Base-by-base conservation (phyloP, 1,284 basidiomycete species). In the Jaminaea rosea region DNA sequence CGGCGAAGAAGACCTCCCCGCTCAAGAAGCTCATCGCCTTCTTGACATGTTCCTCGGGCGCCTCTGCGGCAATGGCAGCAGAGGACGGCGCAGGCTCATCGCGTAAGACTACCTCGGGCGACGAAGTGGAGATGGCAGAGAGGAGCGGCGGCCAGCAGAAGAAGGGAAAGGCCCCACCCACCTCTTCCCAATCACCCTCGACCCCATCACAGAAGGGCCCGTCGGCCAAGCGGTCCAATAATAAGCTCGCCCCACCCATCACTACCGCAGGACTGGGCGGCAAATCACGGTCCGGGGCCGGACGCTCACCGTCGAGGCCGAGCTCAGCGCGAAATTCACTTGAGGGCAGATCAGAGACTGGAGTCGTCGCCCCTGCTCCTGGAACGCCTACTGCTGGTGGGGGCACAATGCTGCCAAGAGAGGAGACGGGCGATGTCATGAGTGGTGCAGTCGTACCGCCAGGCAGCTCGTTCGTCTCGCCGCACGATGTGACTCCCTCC, bases 371-470 rank as follows among this genome's bases (percentile, higher is more conserved):
- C 3, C 39, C 39, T 11, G 37, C 27, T 4, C 37, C 24, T 2
- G 24, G 28, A 6, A 56, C 54, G 19, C 17, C 23, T 23, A 47
- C 50, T 5, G 53, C 63, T 7, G 60, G 62, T 9, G 67, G 63
- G 3, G 76, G 76, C 1, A 67, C 69, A 3, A 52, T 56, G 19
- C 55, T 77, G 27, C 67, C 75, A 0, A 54, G 55, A 5, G 75
- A 78, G 11, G 80, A 85, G 77, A 85, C 84, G 9, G 82, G 79
- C 41, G 83, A 83, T 31, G 76, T 86, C 49, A 82, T 81, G 19
- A 83, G 82, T 2, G 82, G 82, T 11, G 83, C 83, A 4, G 84
- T 85, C 46, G 84, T 82, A 55, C 78, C 84, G 6, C 84, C 83
- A 1, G 86, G 86, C 29, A 82, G 80, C 55, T 81, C 79, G 15